Conservation (phyloP, 129 eudicot genomes). For the Helichrysum umbraculigerum region DNA sequence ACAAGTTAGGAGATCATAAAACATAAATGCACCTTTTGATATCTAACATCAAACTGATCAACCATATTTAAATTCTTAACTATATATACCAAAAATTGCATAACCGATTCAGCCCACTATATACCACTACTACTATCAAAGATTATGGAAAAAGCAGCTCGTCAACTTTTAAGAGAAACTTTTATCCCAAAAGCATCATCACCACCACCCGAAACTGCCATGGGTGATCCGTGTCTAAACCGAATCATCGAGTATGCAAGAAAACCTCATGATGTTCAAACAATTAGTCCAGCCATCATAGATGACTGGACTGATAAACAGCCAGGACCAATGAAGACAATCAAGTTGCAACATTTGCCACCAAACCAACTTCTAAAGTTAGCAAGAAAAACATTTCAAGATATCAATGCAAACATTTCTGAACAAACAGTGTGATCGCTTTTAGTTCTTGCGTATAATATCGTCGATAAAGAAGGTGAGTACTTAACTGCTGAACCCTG, state of each 20-base stretch:
- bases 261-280: too few relatives aligned
- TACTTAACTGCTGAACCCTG: neutral
- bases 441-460: neutral
- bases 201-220: too few relatives aligned
- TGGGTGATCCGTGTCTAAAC: too few relatives aligned
- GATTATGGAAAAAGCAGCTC: neutral
- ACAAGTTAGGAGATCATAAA: too few relatives aligned
- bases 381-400: neutral
- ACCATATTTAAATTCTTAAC: too few relatives aligned
- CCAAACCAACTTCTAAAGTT: neutral
- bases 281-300: neutral
- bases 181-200: too few relatives aligned
- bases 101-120: neutral
- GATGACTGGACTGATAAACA: neutral
- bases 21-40: too few relatives aligned
- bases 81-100: neutral
- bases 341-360: neutral
- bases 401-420: neutral
- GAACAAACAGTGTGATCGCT: neutral
- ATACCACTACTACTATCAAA: neutral
- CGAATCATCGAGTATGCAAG: too few relatives aligned
- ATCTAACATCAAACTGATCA: too few relatives aligned
- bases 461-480: neutral
- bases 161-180: neutral
- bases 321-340: neutral